These are phyloP conservation scores for Ceratocystis eucalypticola DNA, from an alignment of 2,329 filamentous ascomycete genomes.

Conservation along the genomic window DNA sequence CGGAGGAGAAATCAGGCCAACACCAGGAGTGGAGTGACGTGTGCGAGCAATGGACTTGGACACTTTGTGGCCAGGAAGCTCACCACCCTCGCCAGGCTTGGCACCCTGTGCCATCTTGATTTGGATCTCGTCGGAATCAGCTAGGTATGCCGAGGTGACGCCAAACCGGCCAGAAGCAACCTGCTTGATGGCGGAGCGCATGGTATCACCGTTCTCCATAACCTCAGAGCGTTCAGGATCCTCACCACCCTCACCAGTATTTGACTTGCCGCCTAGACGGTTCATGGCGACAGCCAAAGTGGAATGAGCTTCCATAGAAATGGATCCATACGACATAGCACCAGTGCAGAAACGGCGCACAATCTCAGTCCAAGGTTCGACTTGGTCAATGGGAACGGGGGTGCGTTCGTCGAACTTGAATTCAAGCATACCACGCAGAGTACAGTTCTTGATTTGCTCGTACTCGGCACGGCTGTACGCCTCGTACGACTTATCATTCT, in stretches of 20 bases:
- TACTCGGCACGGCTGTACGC: constrained; percentile 88
- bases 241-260: constrained; percentile 94
- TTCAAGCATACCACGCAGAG: constrained; percentile 82
- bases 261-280: constrained; percentile 87
- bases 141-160: constrained; percentile 87
- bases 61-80: constrained; percentile 93
- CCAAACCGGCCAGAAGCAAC: constrained; percentile 92
- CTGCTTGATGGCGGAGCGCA: constrained; percentile 96
- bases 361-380: constrained; percentile 96
- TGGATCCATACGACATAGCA: constrained; percentile 97
- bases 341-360: constrained; percentile 92
- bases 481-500: constrained; percentile 98
- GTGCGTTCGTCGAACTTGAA: constrained; percentile 84
- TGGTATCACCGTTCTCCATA: constrained; percentile 84
- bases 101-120: constrained; percentile 99
- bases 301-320: constrained; percentile 96
- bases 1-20: constrained; percentile 88
- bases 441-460: constrained; percentile 94
- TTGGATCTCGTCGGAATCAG: constrained; percentile 89
- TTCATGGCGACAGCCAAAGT: constrained; percentile 96
- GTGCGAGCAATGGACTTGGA: constrained; percentile 87
- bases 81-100: constrained; percentile 94
- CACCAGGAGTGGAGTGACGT: constrained; percentile 88
- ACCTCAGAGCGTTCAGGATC: constrained; percentile 79
- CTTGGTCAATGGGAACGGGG: constrained; percentile 85